A percentile compares a stretch with the other conserved stretches of the same genome.
Evolutionary conservation across 78 protist genomes (phyloP).

Genomic region (Isochrysis galbana): DNA sequence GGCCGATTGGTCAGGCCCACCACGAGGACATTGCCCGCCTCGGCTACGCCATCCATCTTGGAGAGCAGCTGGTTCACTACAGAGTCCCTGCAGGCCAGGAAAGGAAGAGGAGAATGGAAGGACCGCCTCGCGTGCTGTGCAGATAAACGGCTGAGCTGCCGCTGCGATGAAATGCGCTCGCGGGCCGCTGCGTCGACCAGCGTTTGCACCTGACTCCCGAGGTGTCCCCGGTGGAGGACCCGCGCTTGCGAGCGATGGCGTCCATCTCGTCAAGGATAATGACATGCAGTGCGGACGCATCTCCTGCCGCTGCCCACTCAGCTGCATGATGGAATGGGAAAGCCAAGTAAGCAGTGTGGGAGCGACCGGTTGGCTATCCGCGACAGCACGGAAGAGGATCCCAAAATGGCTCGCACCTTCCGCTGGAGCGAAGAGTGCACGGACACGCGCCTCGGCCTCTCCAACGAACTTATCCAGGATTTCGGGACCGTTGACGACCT

Average conservation of each 20-base stretch:
- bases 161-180: no score
- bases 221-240: not conserved
- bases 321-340: no score
- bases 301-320: conserved; percentile 56
- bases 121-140: no score
- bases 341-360: no score
- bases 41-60: conserved; percentile 23
- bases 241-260: conserved; percentile 56
- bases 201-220: not conserved
- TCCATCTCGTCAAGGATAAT: conserved; percentile 70
- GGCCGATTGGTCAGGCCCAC: not conserved
- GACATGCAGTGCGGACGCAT: conserved; percentile 52
- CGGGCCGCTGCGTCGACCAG: no score
- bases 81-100: conserved; percentile 24
- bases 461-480: conserved; percentile 52
- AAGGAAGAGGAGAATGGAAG: no score
- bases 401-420: no score
- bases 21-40: not conserved
- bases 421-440: conserved; percentile 54
- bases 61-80: conserved; percentile 54
- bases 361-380: no score
- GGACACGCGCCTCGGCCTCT: conserved; percentile 52
- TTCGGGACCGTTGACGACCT: conserved; percentile 50
- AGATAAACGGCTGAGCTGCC: no score
- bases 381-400: no score